A percentile compares a stretch with the other conserved stretches of the same genome.
phyloP scores from a whole-genome alignment of 441 rosid species.

The Manihot esculenta region DNA sequence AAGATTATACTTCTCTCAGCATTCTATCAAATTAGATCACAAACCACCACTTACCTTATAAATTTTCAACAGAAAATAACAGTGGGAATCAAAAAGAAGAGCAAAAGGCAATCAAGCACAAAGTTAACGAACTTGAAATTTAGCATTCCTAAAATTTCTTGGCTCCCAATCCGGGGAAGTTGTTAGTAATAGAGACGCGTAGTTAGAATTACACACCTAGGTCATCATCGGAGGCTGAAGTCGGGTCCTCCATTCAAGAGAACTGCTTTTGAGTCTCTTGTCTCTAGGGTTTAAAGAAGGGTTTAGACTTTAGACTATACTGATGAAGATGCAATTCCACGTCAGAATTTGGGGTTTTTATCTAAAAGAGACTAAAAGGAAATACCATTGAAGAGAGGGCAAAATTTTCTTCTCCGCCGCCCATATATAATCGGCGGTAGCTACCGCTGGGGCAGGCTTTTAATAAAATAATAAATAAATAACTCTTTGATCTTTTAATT shows the following conservation, averaged over 20 bases:
- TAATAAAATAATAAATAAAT: too few species aligned
- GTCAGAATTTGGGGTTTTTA: too few species aligned
- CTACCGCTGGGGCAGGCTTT: too few species aligned
- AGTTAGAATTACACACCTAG: slow-evolving; percentile 10
- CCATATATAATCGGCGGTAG: too few species aligned
- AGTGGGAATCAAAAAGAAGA: not conserved
- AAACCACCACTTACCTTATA: not conserved
- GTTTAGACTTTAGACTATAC: too few species aligned
- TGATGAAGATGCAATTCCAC: too few species aligned
- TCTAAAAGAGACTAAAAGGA: too few species aligned
- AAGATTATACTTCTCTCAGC: not conserved
- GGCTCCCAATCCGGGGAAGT: not conserved
- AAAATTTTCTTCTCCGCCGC: too few species aligned
- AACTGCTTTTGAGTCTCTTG: not conserved
- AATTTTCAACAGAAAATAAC: not conserved
- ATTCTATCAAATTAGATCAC: not conserved
- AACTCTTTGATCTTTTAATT: too few species aligned
- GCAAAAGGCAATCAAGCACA: not conserved
- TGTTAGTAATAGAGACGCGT: not conserved
- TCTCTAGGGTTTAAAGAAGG: not conserved
- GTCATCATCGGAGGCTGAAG: slow-evolving; percentile 1
- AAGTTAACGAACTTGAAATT: not conserved
- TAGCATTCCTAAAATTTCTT: not conserved
- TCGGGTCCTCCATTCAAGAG: slow-evolving; percentile 18
- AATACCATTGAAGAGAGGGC: too few species aligned